Base-by-base conservation (phyloP, 2,329 filamentous ascomycete genomes). In the Blumeria hordei region DNA sequence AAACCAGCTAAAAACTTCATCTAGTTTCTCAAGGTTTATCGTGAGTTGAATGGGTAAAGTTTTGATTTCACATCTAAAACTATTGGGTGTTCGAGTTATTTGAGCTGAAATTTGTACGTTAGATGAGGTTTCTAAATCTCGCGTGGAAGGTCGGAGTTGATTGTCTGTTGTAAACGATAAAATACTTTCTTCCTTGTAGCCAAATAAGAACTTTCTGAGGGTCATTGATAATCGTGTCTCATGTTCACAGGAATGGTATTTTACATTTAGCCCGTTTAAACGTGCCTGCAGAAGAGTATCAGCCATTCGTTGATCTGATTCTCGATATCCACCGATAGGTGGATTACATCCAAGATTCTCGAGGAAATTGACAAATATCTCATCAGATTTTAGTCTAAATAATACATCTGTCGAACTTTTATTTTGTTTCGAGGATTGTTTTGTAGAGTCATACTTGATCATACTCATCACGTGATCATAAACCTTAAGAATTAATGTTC, bases 1-100 rank as follows among this genome's bases (percentile, higher is more conserved):
- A 67, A 95, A 88, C 74, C 85, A 87, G 55, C 79, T 78, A 57
- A 96, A 80, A 0, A 85, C 85, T 62, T 94, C 88, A 61, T 96
- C 92, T 21, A 96, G 69, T 55, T 78, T 77, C 59, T 83, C 81
- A 14, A 95, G 70, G 64, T 96, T 85, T 43, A 96, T 68, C 56
- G 80, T 76, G 9, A 94, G 66, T 57, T 81, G 77, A 1, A 95
- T 67, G 6, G 88, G 87, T 9, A 93, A 72, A 0, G 88, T 93
- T 54, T 79, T 77, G 12, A 94, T 65, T 35, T 84, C 78, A 14
- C 84, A 74, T 56, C 70, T 70, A 12, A 69, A 72, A 5, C 66
- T 67, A 1, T 70, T 68, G 0, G 67, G 58, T 1, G 70, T 67
- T 59, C 74, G 72, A 0, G 68, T 62, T 32, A 80, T 65, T 56